These are phyloP conservation scores for Leucocoprinus leucothites DNA, from an alignment of 768 basidiomycete species.

Conservation along the genomic window DNA sequence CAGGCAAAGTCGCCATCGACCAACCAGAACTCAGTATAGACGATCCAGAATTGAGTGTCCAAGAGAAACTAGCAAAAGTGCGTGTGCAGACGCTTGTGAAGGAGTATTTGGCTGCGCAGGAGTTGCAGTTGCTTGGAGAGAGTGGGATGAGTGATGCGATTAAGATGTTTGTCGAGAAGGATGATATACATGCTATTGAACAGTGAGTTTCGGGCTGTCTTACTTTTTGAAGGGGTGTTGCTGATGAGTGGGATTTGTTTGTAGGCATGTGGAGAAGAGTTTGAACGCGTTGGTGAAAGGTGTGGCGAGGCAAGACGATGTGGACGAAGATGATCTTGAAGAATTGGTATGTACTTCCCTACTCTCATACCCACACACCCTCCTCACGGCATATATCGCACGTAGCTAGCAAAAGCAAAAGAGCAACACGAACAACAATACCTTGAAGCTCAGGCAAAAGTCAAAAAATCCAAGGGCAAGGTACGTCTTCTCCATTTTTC, in stretches of 20 bases:
- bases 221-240: neutral
- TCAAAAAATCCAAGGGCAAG: constrained; percentile 40
- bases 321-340: constrained; percentile 74
- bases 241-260: constrained; percentile 5
- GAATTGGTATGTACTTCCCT: constrained; percentile 52
- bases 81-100: constrained; percentile 87
- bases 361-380: neutral
- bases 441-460: constrained; percentile 37
- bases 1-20: constrained; percentile 64
- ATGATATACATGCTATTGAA: constrained; percentile 90
- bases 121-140: constrained; percentile 88
- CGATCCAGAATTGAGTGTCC: constrained; percentile 59
- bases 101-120: constrained; percentile 91
- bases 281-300: constrained; percentile 64
- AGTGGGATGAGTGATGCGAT: constrained; percentile 92
- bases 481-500: constrained; percentile 20
- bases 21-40: constrained; percentile 81
- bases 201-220: constrained; percentile 47
- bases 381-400: neutral
- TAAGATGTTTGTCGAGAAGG: constrained; percentile 95
- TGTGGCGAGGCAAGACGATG: constrained; percentile 60
- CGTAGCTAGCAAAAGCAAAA: constrained; percentile 67
- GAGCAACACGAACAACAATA: constrained; percentile 67
- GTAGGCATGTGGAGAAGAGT: constrained; percentile 63
- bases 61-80: constrained; percentile 78